These are phyloP conservation scores for Dothiorella sarmentorum DNA, from an alignment of 2,329 filamentous ascomycete species.

Conservation along the genomic window DNA sequence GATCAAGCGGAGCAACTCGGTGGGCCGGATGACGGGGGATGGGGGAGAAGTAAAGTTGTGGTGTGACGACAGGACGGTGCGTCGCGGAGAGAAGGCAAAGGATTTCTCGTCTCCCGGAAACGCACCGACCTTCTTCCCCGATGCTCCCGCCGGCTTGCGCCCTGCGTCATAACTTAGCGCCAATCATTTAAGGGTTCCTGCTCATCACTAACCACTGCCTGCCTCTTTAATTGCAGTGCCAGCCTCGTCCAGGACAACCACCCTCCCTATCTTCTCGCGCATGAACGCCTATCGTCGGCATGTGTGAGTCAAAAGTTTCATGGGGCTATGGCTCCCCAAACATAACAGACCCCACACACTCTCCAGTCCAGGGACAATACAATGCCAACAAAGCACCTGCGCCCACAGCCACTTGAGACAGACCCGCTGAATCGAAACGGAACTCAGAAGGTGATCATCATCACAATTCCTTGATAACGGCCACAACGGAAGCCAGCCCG, in stretches of 20 bases:
- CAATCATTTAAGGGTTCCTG: constrained; percentile 15
- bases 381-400: constrained; percentile 6
- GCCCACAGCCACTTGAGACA: not conserved
- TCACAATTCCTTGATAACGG: not conserved
- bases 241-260: not conserved
- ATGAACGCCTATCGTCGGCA: not conserved
- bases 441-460: constrained; percentile 8
- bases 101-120: constrained; percentile 13
- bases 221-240: constrained; percentile 8
- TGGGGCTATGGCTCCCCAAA: not conserved
- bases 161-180: constrained; percentile 13
- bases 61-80: constrained; percentile 16
- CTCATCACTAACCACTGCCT: not conserved
- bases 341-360: not conserved
- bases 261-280: not conserved
- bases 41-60: constrained; percentile 3
- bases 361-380: not conserved
- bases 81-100: constrained; percentile 12
- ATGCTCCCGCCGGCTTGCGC: not conserved
- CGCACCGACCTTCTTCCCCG: constrained; percentile 5
- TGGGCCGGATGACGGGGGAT: constrained; percentile 6
- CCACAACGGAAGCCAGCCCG: not conserved
- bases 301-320: not conserved
- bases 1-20: not conserved
- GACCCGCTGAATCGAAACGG: constrained; percentile 3